Evolutionary conservation across 2,329 filamentous ascomycete species (phyloP).

Genomic region (Fusarium gaditjirri): DNA sequence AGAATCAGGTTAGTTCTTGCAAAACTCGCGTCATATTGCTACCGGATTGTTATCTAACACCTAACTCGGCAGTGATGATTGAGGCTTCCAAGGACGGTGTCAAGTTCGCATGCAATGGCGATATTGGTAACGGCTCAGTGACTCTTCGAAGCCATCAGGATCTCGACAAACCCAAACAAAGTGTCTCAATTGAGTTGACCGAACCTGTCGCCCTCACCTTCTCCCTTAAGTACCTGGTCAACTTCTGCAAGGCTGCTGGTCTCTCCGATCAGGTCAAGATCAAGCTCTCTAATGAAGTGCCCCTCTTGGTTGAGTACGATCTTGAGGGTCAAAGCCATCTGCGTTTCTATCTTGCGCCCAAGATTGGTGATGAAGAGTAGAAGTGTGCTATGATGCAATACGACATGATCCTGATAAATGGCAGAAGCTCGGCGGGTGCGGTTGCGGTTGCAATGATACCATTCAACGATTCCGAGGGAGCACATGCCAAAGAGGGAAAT

Average conservation of each 20-base stretch:
- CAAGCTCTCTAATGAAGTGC: conserved; percentile 95
- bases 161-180: conserved; percentile 86
- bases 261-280: conserved; percentile 87
- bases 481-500: conserved; percentile 13
- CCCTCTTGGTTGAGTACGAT: conserved; percentile 91
- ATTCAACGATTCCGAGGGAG: conserved; percentile 21
- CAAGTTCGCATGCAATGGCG: conserved; percentile 92
- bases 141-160: conserved; percentile 89
- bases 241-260: conserved; percentile 98
- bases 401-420: conserved; percentile 27
- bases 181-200: conserved; percentile 88
- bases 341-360: conserved; percentile 97
- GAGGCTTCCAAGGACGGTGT: conserved; percentile 97
- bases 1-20: conserved; percentile 80
- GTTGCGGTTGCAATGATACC: conserved; percentile 27
- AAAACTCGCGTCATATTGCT: not conserved
- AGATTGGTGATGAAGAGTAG: conserved; percentile 57
- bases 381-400: conserved; percentile 13
- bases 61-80: conserved; percentile 75
- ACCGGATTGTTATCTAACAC: not conserved
- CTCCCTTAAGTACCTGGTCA: conserved; percentile 98
- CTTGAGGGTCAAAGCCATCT: conserved; percentile 88
- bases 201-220: conserved; percentile 96
- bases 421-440: conserved; percentile 31
- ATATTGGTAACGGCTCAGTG: conserved; percentile 95